Conservation (phyloP, 2,329 filamentous ascomycete genomes). For the Epichloe bromicola region DNA sequence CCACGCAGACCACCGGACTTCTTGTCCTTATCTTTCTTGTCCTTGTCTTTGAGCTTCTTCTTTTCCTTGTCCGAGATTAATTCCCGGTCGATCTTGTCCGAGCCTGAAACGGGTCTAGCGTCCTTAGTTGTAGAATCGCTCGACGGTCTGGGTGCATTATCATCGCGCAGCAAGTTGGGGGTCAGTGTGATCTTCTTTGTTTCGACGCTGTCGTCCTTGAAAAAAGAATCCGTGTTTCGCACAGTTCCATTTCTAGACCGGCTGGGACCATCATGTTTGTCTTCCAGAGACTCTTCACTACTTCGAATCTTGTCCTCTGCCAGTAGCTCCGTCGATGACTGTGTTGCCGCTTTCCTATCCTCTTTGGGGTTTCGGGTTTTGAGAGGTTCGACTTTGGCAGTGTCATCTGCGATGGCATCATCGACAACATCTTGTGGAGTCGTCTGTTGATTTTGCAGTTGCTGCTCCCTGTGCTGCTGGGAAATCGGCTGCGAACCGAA, state of each 20-base stretch:
- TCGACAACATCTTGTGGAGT: slow-evolving; percentile 12
- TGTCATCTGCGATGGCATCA: slow-evolving; percentile 31
- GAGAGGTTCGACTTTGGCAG: slow-evolving; percentile 42
- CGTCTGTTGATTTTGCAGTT: slow-evolving; percentile 17
- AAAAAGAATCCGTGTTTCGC: slow-evolving; percentile 94
- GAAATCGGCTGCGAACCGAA: slow-evolving; percentile 22
- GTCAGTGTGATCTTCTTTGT: slow-evolving; percentile 97
- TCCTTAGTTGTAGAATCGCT: slow-evolving; percentile 31
- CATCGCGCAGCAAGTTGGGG: slow-evolving; percentile 80
- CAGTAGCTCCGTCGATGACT: slow-evolving; percentile 15
- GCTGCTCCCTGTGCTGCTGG: slow-evolving; percentile 18
- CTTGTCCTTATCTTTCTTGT: slow-evolving; percentile 61
- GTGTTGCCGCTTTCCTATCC: slow-evolving; percentile 21
- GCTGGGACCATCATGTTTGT: slow-evolving; percentile 35
- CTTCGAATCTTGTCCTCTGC: slow-evolving; percentile 27
- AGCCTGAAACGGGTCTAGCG: slow-evolving; percentile 46
- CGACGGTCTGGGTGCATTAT: slow-evolving; percentile 46
- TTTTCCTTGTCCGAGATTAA: slow-evolving; percentile 57
- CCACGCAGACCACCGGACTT: slow-evolving; percentile 44
- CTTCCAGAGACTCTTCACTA: slow-evolving; percentile 56
- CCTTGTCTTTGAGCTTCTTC: slow-evolving; percentile 60
- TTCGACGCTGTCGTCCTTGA: slow-evolving; percentile 88
- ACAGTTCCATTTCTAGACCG: slow-evolving; percentile 76
- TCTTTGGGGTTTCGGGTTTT: slow-evolving; percentile 34
- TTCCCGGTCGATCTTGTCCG: slow-evolving; percentile 53